These are phyloP conservation scores for Ophiostoma quercus DNA, from an alignment of 2,329 filamentous ascomycete species.

Conservation along the genomic window DNA sequence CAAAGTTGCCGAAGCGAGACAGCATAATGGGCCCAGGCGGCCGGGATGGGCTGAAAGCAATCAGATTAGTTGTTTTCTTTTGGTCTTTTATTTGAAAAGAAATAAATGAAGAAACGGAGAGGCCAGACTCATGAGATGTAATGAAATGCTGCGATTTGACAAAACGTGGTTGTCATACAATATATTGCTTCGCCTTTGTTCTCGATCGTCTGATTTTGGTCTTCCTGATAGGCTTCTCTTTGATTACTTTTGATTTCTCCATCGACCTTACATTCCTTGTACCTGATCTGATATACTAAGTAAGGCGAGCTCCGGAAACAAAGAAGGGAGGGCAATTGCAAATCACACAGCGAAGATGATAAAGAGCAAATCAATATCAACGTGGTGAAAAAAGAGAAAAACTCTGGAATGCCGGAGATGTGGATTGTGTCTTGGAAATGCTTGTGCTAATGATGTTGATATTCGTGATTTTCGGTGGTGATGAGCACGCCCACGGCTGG, in stretches of 20 bases:
- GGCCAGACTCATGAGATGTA: neutral
- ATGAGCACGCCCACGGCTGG: neutral
- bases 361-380: neutral
- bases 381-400: neutral
- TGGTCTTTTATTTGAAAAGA: too few species aligned
- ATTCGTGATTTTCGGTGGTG: neutral
- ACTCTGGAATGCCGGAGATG: neutral
- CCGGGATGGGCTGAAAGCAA: neutral
- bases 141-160: neutral
- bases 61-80: neutral
- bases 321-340: neutral
- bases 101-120: neutral
- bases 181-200: neutral
- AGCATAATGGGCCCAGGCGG: neutral
- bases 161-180: neutral
- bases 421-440: neutral
- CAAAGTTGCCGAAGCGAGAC: neutral
- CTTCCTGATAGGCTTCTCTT: neutral
- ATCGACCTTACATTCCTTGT: constrained; percentile 5
- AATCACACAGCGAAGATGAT: neutral
- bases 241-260: neutral
- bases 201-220: neutral
- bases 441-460: neutral
- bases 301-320: neutral
- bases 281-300: neutral